Base-by-base conservation (phyloP, 1,284 basidiomycete genomes). In the Thelephora terrestris region DNA sequence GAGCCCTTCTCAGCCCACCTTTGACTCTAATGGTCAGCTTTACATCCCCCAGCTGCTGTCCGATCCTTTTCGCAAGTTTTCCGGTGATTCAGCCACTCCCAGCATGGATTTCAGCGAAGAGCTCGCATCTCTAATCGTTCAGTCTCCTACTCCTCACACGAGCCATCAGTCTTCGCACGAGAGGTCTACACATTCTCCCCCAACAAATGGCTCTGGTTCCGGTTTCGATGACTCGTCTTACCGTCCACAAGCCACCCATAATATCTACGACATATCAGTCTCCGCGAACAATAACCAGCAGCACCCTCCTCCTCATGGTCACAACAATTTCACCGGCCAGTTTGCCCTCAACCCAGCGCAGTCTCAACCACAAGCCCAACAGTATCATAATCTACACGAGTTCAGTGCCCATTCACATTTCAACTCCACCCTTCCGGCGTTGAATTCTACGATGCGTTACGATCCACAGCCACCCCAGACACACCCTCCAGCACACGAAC, bases 211-310 rank as follows among this genome's bases (percentile, higher is more conserved):
- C 16, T 20, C 39, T 21, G 53, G 50, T 47, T 62, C 47, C 60
- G 65, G 58, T 2, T 64, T 63, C 54, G 61, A 65, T 54, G 62
- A 70, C 51, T 14, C 29, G 29, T 14, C 12, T 42, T 63, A 64
- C 40, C 64, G 59, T 54, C 57, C 68, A 20, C 61, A 64, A 16
- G 66, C 66, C 42, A 72, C 78, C 4, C 82, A 84, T 68, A 81
- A 82, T 64, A 83, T 85, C 58, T 85, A 85, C 47, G 82, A 85
- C 64, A 78, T 84, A 61, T 72, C 73, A 48, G 72, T 74, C 2
- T 71, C 73, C 46, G 59, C 58, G 50, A 61, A 57, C 54, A 61
- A 63, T 52, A 56, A 65, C 52, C 44, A 53, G 14, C 55, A 54
- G 27, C 55, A 52, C 49, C 53, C 42, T 45, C 55, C 36, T 54